Evolutionary conservation across 495 filamentous ascomycete genomes (phyloP).

Genomic region (Paragyromitra xinjiangensis): DNA sequence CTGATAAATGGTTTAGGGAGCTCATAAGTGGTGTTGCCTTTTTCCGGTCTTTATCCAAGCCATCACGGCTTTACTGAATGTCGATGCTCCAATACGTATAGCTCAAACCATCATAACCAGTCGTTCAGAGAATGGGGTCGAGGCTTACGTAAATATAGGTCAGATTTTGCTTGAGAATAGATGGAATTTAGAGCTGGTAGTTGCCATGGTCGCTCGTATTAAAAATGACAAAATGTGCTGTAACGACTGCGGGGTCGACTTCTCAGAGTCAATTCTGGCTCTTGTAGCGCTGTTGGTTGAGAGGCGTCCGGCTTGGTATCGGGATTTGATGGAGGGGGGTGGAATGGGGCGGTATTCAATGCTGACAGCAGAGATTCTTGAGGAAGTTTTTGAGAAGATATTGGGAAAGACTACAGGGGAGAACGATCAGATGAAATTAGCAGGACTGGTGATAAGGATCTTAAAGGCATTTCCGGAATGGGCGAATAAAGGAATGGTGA

Average conservation of each 20-base stretch:
- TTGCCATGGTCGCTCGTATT: conserved; percentile 24
- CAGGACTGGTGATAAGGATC: conserved; percentile 5
- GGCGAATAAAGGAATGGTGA: not conserved
- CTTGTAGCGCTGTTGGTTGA: conserved; percentile 28
- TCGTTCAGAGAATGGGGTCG: not conserved
- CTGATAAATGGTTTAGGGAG: not conserved
- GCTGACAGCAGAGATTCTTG: conserved; percentile 24
- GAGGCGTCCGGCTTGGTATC: conserved; percentile 30
- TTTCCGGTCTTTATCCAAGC: conserved; percentile 29
- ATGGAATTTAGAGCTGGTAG: conserved; percentile 39
- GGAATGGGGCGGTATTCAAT: conserved; percentile 38
- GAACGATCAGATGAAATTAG: not conserved
- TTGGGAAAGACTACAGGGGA: not conserved
- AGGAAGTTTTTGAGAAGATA: not conserved
- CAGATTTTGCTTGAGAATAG: conserved; percentile 37
- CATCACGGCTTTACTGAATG: conserved; percentile 12
- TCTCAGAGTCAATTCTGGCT: conserved; percentile 12
- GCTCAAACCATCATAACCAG: not conserved
- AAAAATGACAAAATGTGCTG: conserved; percentile 28
- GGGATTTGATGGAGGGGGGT: conserved; percentile 20
- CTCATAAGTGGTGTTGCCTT: conserved; percentile 41
- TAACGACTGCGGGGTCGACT: conserved; percentile 18
- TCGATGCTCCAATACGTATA: conserved; percentile 30
- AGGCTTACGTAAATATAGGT: conserved; percentile 7
- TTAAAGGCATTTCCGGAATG: conserved; percentile 29